These are phyloP conservation scores for Candida schatavii DNA, from an alignment of 805 yeast species.

Conservation along the genomic window DNA sequence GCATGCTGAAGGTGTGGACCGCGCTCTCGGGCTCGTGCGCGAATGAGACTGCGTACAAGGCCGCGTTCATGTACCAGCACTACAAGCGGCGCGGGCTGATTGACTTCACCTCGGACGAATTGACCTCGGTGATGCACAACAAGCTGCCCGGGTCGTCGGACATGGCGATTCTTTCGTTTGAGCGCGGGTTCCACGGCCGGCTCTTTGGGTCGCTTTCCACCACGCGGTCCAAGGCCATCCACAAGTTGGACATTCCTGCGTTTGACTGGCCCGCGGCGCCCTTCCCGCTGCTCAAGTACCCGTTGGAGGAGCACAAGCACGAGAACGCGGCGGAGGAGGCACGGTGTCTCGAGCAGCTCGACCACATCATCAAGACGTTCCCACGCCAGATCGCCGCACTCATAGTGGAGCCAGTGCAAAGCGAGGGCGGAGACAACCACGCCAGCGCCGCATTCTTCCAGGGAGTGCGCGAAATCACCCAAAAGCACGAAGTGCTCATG, in stretches of 20 bases:
- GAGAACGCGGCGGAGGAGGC: conserved; percentile 49
- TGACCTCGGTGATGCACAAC: conserved; percentile 48
- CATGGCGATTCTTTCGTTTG: conserved; percentile 51
- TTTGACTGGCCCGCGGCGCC: conserved; percentile 58
- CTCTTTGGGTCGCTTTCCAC: conserved; percentile 55
- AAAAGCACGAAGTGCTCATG: conserved; percentile 54
- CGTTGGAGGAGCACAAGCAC: conserved; percentile 29
- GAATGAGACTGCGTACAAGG: conserved; percentile 68
- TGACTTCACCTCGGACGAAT: conserved; percentile 46
- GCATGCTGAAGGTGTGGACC: conserved; percentile 59
- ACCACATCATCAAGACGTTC: conserved; percentile 28
- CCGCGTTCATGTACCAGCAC: conserved; percentile 65
- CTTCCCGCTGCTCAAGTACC: conserved; percentile 41
- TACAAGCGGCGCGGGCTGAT: conserved; percentile 49
- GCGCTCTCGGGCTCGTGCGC: conserved; percentile 69
- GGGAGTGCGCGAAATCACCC: conserved; percentile 57
- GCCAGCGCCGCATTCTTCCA: conserved; percentile 62
- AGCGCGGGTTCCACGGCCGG: conserved; percentile 56
- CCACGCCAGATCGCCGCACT: conserved; percentile 49
- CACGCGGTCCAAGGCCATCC: conserved; percentile 55
- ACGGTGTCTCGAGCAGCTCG: conserved; percentile 45
- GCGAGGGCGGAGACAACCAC: conserved; percentile 78
- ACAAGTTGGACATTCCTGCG: conserved; percentile 59
- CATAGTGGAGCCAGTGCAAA: conserved; percentile 61
- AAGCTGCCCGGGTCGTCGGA: conserved; percentile 52